Conservation (phyloP, 768 basidiomycete species). For the Leccinum fibrillosum region DNA sequence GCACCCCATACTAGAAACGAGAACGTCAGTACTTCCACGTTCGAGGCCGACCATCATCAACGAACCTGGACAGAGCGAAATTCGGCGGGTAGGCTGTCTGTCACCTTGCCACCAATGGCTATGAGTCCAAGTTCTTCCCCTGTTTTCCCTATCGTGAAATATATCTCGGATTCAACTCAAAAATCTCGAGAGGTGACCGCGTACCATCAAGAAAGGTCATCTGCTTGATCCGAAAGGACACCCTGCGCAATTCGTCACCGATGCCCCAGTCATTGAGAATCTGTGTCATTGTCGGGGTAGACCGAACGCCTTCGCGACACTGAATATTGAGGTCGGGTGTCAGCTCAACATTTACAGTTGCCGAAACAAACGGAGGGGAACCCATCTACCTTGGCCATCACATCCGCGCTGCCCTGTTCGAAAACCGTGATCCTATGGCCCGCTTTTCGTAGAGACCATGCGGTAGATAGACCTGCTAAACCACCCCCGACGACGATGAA, state of each 20-base stretch:
- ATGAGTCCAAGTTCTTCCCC: slow-evolving; percentile 44
- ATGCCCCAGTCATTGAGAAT: slow-evolving; percentile 54
- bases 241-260: slow-evolving; percentile 38
- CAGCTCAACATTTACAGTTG: not conserved
- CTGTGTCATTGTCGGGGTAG: slow-evolving; percentile 58
- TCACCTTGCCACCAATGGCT: slow-evolving; percentile 42
- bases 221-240: slow-evolving; percentile 17
- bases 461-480: slow-evolving; percentile 53
- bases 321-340: slow-evolving; percentile 4
- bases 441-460: slow-evolving; percentile 47
- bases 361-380: not conserved
- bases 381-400: slow-evolving; percentile 31
- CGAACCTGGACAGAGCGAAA: slow-evolving; percentile 46
- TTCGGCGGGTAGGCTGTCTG: slow-evolving; percentile 42
- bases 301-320: slow-evolving; percentile 38
- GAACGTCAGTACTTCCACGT: not conserved
- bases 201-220: slow-evolving; percentile 20
- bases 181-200: too few relatives aligned
- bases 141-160: slow-evolving; percentile 32
- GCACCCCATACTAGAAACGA: slow-evolving; percentile 44
- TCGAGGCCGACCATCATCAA: not conserved
- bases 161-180: not conserved
- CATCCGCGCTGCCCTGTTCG: slow-evolving; percentile 43
- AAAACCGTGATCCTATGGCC: slow-evolving; percentile 58
- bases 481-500: slow-evolving; percentile 27